Conservation (phyloP, 2,329 filamentous ascomycete genomes). For the Colletotrichum trifolii region DNA sequence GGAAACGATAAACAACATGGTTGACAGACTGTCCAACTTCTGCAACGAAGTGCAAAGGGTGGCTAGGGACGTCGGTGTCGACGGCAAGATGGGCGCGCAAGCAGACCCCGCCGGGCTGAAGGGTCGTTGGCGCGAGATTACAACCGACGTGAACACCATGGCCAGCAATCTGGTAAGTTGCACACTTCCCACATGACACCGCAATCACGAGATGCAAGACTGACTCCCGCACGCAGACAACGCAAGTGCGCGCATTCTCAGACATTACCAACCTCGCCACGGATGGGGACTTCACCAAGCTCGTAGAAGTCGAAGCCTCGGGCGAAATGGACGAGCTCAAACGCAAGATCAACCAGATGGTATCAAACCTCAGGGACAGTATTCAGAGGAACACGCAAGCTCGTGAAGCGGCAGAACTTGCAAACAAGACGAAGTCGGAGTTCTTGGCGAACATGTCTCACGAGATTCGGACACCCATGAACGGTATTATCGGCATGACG, state of each 20-base stretch:
- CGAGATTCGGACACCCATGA: slow-evolving; percentile 97
- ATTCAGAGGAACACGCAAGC: slow-evolving; percentile 97
- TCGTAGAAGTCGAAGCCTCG: slow-evolving; percentile 96
- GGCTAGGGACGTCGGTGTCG: slow-evolving; percentile 94
- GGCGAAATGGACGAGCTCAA: slow-evolving; percentile 99
- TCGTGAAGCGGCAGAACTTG: slow-evolving; percentile 93
- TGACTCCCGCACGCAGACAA: slow-evolving; percentile 72
- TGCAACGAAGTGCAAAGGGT: slow-evolving; percentile 96
- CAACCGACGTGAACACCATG: slow-evolving; percentile 96
- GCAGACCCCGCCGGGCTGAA: slow-evolving; percentile 93
- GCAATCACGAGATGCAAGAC: slow-evolving; percentile 30
- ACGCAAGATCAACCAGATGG: slow-evolving; percentile 99
- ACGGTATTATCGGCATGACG: slow-evolving; percentile 98
- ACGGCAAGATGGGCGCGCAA: slow-evolving; percentile 98
- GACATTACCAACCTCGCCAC: slow-evolving; percentile 99
- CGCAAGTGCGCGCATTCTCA: slow-evolving; percentile 96
- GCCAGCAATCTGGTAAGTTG: slow-evolving; percentile 69
- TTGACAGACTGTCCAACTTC: slow-evolving; percentile 93
- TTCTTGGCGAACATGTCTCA: slow-evolving; percentile 99
- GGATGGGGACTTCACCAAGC: slow-evolving; percentile 95
- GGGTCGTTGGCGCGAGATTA: slow-evolving; percentile 98
- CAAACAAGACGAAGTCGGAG: slow-evolving; percentile 98
- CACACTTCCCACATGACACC: slow-evolving; percentile 6
- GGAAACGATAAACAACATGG: slow-evolving; percentile 99
- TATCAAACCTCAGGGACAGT: slow-evolving; percentile 92